Base-by-base conservation (phyloP, 257 asterid genomes). In the Buddleja alternifolia region DNA sequence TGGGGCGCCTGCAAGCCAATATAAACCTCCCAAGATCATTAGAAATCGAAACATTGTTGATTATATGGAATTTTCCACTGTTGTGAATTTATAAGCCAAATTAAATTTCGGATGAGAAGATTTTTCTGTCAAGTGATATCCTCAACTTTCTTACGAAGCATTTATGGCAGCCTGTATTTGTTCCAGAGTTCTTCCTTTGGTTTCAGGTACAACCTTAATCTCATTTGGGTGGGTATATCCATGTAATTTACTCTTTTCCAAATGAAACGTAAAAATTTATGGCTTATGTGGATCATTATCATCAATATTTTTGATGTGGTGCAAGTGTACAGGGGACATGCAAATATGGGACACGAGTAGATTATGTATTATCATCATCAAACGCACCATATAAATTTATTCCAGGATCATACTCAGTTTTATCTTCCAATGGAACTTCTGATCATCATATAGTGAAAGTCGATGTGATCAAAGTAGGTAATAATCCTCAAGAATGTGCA, bases 371-470 rank as follows among this genome's bases (percentile, higher is more conserved):
- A 32, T 74, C 92, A 23, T 90, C 98, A 2, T 73, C 90, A 8
- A 62, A 71, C 12, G 81, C 96, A 47, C 89, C 87, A 20, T 90
- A 85, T 59, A 84, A 80, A 55, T 93, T 90, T 54, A 90, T 90
- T 29, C 94, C 92, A 0, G 97, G 97, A 41, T 93, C 99, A 0
- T 93, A 90, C 79, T 87, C 95, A 1, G 99, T 93, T 69, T 62
- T 82, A 10, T 93, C 99, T 32, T 93, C 99, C 0, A 93, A 93
- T 75, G 99, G 99, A 71, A 93, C 99, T 46, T 93, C 98, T 2
- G 99, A 90, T 84, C 99, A 93, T 67, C 99, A 93, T 73, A 88
- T 93, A 46, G 99, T 93, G 81, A 93, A 85, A 70, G 97, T 83
- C 52, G 96, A 93, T 58, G 48, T 90, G 86, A 77, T 84, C 50